These are phyloP conservation scores for Byssoonygena ceratinophila DNA, from an alignment of 2,329 filamentous ascomycete species.

Conservation along the genomic window DNA sequence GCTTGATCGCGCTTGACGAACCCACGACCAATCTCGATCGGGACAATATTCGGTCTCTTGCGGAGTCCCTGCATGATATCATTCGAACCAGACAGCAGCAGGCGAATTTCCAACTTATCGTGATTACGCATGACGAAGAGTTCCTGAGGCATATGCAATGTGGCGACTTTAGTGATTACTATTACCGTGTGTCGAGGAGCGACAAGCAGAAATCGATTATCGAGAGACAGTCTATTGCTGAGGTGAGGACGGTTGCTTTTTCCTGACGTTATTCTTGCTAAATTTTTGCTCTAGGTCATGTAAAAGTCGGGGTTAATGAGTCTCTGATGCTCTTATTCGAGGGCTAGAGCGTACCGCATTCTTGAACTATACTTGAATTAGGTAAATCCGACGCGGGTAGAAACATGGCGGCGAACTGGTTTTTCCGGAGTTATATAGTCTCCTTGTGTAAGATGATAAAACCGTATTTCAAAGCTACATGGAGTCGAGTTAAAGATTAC, in stretches of 20 bases:
- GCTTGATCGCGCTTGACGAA: conserved; percentile 91
- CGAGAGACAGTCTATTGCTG: conserved; percentile 49
- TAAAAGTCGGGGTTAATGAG: not conserved
- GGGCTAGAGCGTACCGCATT: not conserved
- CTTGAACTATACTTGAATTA: not conserved
- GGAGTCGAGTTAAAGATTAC: too few species aligned
- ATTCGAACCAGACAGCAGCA: conserved; percentile 75
- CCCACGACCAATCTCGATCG: conserved; percentile 93
- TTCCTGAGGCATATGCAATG: conserved; percentile 90
- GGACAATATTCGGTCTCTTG: conserved; percentile 87
- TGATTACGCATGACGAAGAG: conserved; percentile 98
- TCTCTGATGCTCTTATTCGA: not conserved
- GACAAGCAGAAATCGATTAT: conserved; percentile 81
- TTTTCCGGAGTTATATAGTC: not conserved
- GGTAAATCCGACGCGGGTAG: too few species aligned
- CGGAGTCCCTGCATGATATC: conserved; percentile 73
- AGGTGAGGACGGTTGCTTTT: conserved; percentile 30
- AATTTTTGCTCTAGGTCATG: conserved; percentile 7
- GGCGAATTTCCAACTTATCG: conserved; percentile 92
- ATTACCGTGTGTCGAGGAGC: conserved; percentile 76
- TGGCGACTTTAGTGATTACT: conserved; percentile 82
- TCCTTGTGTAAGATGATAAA: too few species aligned
- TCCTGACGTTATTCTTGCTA: not conserved
- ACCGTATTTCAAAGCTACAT: too few species aligned
- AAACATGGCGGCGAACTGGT: not conserved